Percentiles rank a stretch among this genome's conserved stretches.
These are phyloP conservation scores for Alternaria brassicicola DNA, from an alignment of 2,329 filamentous ascomycete species.

Conservation along the genomic window DNA sequence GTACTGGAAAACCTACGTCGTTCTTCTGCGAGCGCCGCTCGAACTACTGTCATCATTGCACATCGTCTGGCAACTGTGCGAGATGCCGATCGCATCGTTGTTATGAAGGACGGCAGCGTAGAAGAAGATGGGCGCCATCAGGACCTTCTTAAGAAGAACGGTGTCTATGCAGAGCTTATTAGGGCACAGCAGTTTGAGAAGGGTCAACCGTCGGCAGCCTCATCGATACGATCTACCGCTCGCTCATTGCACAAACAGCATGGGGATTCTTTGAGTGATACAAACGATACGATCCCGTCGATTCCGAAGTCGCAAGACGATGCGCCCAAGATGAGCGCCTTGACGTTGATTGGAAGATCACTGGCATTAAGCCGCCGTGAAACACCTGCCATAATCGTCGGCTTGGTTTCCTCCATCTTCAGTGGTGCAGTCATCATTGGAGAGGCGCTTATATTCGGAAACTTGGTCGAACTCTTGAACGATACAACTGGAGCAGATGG, in stretches of 20 bases:
- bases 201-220: constrained; percentile 28
- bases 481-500: constrained; percentile 25
- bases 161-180: constrained; percentile 43
- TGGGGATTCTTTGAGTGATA: background rate
- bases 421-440: constrained; percentile 63
- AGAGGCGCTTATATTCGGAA: constrained; percentile 49
- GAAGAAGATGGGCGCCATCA: constrained; percentile 44
- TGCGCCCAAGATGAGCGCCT: constrained; percentile 19
- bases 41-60: constrained; percentile 48
- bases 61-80: constrained; percentile 47
- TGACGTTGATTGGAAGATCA: constrained; percentile 32
- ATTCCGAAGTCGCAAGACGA: background rate
- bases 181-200: constrained; percentile 46
- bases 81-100: constrained; percentile 47
- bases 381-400: constrained; percentile 48
- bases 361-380: constrained; percentile 46
- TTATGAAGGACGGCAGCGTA: constrained; percentile 43
- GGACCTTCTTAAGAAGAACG: constrained; percentile 32
- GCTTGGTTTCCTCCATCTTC: constrained; percentile 53
- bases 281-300: constrained; percentile 1
- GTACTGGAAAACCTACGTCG: constrained; percentile 41
- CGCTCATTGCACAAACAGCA: constrained; percentile 21
- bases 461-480: constrained; percentile 40
- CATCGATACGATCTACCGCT: constrained; percentile 30
- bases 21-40: constrained; percentile 32